Evolutionary conservation across 2,329 filamentous ascomycete species (phyloP).

Genomic region (Penicillium sumatraense): DNA sequence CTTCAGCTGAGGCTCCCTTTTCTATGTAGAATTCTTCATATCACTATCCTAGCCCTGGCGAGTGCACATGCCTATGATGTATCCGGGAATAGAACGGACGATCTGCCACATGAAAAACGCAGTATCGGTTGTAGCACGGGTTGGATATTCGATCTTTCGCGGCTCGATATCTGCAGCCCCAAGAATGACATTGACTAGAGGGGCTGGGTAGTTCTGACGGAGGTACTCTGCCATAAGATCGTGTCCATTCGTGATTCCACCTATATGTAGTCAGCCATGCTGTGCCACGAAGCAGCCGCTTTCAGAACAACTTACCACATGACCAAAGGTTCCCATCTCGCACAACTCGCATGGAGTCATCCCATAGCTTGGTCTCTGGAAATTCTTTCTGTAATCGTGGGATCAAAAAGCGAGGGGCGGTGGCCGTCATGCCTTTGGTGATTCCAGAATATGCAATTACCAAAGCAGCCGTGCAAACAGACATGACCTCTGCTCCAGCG

Average conservation of each 20-base stretch:
- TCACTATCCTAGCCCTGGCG: background rate
- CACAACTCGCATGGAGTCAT: conserved; percentile 21
- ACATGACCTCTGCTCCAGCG: conserved; percentile 28
- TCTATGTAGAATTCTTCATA: background rate
- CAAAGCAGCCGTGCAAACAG: conserved; percentile 32
- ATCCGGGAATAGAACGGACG: conserved; percentile 17
- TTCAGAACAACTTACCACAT: conserved; percentile 19
- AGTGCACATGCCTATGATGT: conserved; percentile 6
- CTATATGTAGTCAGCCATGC: conserved; percentile 11
- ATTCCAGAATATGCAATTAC: conserved; percentile 31
- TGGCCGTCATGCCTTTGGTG: conserved; percentile 20
- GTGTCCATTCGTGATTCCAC: conserved; percentile 33
- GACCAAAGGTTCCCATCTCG: conserved; percentile 33
- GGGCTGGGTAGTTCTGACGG: conserved; percentile 21
- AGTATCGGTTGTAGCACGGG: conserved; percentile 8
- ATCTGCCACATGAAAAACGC: conserved; percentile 24
- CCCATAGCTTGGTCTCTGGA: conserved; percentile 27
- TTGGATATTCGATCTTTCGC: conserved; percentile 31
- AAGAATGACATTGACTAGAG: conserved; percentile 39
- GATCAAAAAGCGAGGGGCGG: conserved; percentile 29
- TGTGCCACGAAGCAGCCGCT: background rate
- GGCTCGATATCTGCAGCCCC: conserved; percentile 39
- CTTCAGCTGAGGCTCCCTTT: background rate
- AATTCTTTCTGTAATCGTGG: conserved; percentile 27
- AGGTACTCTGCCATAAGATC: conserved; percentile 31